These are phyloP conservation scores for Phytophthora pisi DNA, from an alignment of 352 stramenopile genomes.

Conservation along the genomic window DNA sequence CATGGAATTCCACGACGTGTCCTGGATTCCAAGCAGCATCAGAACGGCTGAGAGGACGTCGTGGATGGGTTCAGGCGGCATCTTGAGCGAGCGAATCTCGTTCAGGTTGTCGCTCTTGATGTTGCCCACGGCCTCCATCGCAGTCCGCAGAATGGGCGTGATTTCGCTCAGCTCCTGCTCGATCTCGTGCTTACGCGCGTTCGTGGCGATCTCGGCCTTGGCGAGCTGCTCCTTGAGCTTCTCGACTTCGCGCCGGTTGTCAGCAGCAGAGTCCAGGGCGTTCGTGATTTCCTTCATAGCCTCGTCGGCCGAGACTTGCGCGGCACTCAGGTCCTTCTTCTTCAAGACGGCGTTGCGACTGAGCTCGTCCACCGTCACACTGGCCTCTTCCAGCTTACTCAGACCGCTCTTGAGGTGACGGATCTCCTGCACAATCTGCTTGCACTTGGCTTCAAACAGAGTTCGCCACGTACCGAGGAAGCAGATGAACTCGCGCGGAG, in stretches of 20 bases:
- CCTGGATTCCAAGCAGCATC: conserved; percentile 95
- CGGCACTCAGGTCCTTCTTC: conserved; percentile 87
- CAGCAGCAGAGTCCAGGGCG: conserved; percentile 87
- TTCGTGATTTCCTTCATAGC: conserved; percentile 97
- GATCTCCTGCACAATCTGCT: conserved; percentile 88
- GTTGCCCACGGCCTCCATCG: conserved; percentile 91
- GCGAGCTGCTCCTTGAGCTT: conserved; percentile 91
- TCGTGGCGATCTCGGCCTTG: conserved; percentile 90
- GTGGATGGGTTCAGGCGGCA: conserved; percentile 94
- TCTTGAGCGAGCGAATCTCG: conserved; percentile 95
- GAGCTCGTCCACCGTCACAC: conserved; percentile 91
- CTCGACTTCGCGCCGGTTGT: conserved; percentile 91
- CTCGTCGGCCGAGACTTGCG: conserved; percentile 90
- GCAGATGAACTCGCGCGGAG: conserved; percentile 83
- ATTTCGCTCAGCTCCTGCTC: conserved; percentile 93
- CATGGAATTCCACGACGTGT: conserved; percentile 97
- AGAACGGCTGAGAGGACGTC: conserved; percentile 95
- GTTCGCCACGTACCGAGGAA: conserved; percentile 85
- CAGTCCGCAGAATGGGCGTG: conserved; percentile 90
- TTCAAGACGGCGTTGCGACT: conserved; percentile 88
- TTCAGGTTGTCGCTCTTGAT: conserved; percentile 97
- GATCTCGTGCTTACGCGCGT: conserved; percentile 91
- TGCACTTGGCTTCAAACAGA: conserved; percentile 80
- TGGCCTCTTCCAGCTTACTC: conserved; percentile 91
- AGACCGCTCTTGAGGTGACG: conserved; percentile 90